phyloP scores from a whole-genome alignment of 2,329 filamentous ascomycete genomes.

The Pochonia chlamydosporia region DNA sequence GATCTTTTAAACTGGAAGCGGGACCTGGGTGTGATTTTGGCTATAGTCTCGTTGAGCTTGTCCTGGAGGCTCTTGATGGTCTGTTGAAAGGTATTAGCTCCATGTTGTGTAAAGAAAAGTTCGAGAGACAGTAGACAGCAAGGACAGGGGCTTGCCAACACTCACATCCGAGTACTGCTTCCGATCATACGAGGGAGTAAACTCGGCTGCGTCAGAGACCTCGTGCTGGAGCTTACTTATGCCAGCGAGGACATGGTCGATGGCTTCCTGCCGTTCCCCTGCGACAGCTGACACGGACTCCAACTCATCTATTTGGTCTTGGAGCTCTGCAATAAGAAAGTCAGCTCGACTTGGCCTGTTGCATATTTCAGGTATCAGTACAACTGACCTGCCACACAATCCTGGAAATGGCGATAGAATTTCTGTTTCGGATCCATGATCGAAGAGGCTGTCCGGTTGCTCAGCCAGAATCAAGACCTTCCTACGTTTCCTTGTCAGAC shows the following conservation, averaged over 20 bases:
- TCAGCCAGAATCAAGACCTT: background rate
- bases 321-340: constrained; percentile 50
- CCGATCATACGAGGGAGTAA: constrained; percentile 84
- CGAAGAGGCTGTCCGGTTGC: background rate
- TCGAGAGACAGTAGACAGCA: background rate
- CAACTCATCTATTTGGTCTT: constrained; percentile 68
- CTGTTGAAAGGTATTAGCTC: constrained; percentile 31
- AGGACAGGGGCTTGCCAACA: constrained; percentile 4
- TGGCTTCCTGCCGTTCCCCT: constrained; percentile 73
- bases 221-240: constrained; percentile 79
- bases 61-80: constrained; percentile 76
- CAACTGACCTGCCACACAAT: constrained; percentile 62
- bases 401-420: constrained; percentile 80
- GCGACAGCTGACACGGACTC: constrained; percentile 53
- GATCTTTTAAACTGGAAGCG: constrained; percentile 73
- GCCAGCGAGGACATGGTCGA: constrained; percentile 71
- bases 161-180: constrained; percentile 73
- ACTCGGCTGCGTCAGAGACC: constrained; percentile 76
- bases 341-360: background rate
- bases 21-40: constrained; percentile 63
- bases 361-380: background rate
- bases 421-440: constrained; percentile 56
- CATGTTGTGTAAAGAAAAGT: background rate
- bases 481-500: too few species aligned
- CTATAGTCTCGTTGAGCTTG: constrained; percentile 65